A percentile compares a stretch with the other conserved stretches of the same genome.
These are phyloP conservation scores for Hirsutella rhossiliensis DNA, from an alignment of 2,329 filamentous ascomycete species.

Conservation along the genomic window DNA sequence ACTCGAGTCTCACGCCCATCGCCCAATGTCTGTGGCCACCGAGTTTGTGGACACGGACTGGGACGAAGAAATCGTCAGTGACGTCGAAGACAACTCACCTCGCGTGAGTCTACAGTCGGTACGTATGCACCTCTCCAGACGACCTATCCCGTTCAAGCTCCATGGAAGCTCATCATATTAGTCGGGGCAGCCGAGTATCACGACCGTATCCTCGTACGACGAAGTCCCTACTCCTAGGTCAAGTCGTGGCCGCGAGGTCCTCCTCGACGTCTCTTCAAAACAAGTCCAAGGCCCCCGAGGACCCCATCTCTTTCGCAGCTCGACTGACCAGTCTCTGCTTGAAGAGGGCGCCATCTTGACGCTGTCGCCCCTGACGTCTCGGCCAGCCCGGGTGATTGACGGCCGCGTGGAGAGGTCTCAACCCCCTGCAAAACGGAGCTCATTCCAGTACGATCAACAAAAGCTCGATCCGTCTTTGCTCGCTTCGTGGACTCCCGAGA, in stretches of 20 bases:
- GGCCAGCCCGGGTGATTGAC: slow-evolving; percentile 31
- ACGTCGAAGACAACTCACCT: slow-evolving; percentile 53
- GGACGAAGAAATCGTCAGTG: slow-evolving; percentile 44
- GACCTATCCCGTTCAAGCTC: slow-evolving; percentile 3
- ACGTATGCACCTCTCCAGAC: slow-evolving; percentile 22
- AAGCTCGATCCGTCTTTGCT: slow-evolving; percentile 49
- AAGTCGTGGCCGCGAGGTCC: slow-evolving; percentile 45
- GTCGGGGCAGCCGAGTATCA: slow-evolving; percentile 64
- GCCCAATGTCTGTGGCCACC: slow-evolving; percentile 60
- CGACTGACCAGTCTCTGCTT: slow-evolving; percentile 31
- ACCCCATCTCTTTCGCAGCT: slow-evolving; percentile 74
- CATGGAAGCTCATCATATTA: slow-evolving; percentile 4
- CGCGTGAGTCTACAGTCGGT: slow-evolving; percentile 61
- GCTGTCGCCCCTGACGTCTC: slow-evolving; percentile 63
- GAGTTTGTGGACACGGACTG: slow-evolving; percentile 70
- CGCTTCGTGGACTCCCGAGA: slow-evolving; percentile 57
- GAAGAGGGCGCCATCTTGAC: slow-evolving; percentile 46
- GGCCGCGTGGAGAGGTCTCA: slow-evolving; percentile 13
- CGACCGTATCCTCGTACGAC: slow-evolving; percentile 78
- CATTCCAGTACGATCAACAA: slow-evolving; percentile 43
- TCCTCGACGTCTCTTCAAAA: slow-evolving; percentile 48
- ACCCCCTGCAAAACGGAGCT: slow-evolving; percentile 28
- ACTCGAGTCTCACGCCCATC: slow-evolving; percentile 31
- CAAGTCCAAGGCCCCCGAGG: slow-evolving; percentile 70
- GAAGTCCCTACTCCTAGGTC: slow-evolving; percentile 70